Base-by-base conservation (phyloP, 108 stramenopile species). In the Cyclotella atomus region DNA sequence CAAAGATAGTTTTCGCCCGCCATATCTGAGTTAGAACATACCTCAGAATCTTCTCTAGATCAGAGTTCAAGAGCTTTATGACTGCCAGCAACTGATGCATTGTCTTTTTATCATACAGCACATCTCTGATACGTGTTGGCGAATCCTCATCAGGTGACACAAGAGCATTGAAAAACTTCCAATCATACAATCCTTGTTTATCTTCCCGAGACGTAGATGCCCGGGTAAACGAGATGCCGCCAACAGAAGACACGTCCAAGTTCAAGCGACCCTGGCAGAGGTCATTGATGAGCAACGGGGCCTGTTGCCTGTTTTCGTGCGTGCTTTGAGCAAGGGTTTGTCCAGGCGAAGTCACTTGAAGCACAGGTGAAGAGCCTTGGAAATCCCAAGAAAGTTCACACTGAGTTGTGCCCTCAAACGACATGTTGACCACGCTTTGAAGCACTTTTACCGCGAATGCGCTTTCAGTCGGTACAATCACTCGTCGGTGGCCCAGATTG, bases 111-210 rank as follows among this genome's bases (percentile, higher is more conserved):
- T 92, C 94, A 59, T 95, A 89, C 24, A 95, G 49, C 6, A 95
- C 90, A 72, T 95, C 86, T 49, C 92, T 54, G 20, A 92, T 77
- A 6, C 87, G 78, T 33, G 77, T 81, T 8, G 83, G 69, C 23
- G 94, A 90, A 44, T 89, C 86, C 17, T 89, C 82, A 59, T 93
- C 91, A 2, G 95, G 95, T 0, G 90, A 89, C 24, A 96, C 92
- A 7, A 96, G 55, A 1, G 95, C 95, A 70, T 93, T 94, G 86
- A 96, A 96, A 62, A 96, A 96, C 60, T 91, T 89, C 90, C 90
- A 94, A 66, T 91, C 90, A 62, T 88, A 94, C 5, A 94, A 68
- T 12, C 88, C 83, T 62, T 91, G 88, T 75, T 88, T 89, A 59
- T 95, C 83, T 55, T 94, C 91, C 20, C 94, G 84, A 46, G 87